Evolutionary conservation across 345 rosid genomes (phyloP).

Genomic region (Excoecaria agallocha): DNA sequence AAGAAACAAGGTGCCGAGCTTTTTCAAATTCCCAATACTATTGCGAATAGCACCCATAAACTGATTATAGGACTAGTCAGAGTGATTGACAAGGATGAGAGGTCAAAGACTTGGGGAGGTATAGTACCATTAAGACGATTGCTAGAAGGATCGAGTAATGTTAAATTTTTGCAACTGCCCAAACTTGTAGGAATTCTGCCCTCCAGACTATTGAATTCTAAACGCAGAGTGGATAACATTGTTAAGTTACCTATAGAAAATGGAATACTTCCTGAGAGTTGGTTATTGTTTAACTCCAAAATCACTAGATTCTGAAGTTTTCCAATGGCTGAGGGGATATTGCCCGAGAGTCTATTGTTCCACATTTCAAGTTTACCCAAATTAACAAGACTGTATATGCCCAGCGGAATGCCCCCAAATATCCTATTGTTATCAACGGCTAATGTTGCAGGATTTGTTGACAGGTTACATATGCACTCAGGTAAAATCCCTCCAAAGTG

Average conservation of each 20-base stretch:
- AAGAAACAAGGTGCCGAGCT: neutral
- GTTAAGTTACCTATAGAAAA: constrained; percentile 9
- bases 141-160: neutral
- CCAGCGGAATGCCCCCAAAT: neutral
- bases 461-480: neutral
- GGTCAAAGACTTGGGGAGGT: neutral
- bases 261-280: constrained; percentile 13
- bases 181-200: constrained; percentile 16
- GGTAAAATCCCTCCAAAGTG: constrained; percentile 19
- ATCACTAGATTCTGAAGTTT: neutral
- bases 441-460: fast-evolving
- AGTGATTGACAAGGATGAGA: neutral
- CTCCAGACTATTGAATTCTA: neutral
- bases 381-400: constrained; percentile 18
- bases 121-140: neutral
- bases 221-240: neutral
- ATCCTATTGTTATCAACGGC: neutral
- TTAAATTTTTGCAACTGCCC: neutral
- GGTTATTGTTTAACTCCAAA: neutral
- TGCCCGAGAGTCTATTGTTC: constrained; percentile 3
- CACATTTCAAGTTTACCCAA: neutral
- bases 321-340: neutral
- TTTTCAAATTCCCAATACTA: neutral
- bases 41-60: neutral
- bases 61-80: neutral